A percentile compares a stretch with the other conserved stretches of the same genome.
Conservation (phyloP, 371 early-diverging fungal species). For the Mortierella polycephala region DNA sequence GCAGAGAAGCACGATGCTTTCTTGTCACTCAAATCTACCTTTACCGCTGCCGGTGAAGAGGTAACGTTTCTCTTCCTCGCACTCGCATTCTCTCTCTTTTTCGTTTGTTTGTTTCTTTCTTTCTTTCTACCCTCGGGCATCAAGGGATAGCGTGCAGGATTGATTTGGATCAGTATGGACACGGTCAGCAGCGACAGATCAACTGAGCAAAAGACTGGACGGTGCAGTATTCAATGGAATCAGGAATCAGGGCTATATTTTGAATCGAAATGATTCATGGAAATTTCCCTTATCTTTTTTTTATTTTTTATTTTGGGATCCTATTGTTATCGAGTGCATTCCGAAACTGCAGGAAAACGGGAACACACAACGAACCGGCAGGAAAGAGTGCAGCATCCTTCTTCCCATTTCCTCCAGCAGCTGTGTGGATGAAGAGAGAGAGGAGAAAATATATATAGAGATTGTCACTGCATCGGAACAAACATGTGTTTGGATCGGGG, state of each 20-base stretch:
- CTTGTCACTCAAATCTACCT: slow-evolving; percentile 83
- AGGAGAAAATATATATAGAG: not conserved
- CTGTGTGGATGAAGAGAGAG: not conserved
- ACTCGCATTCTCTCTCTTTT: not conserved
- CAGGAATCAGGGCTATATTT: too few species aligned
- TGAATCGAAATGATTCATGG: slow-evolving; percentile 19
- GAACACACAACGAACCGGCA: too few species aligned
- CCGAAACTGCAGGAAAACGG: too few species aligned
- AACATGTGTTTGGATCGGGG: not conserved
- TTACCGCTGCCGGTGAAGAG: slow-evolving; percentile 84
- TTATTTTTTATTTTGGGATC: not conserved
- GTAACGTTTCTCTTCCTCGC: slow-evolving; percentile 34
- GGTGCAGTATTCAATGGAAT: not conserved
- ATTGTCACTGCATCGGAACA: not conserved
- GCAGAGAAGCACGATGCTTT: slow-evolving; percentile 99
- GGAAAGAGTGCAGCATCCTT: too few species aligned
- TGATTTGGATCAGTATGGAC: too few species aligned
- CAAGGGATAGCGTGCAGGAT: too few species aligned
- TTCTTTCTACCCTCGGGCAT: too few species aligned
- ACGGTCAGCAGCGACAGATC: too few species aligned
- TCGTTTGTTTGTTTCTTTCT: too few species aligned
- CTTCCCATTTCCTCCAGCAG: not conserved
- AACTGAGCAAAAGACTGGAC: not conserved
- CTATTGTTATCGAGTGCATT: too few species aligned
- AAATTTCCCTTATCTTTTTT: slow-evolving; percentile 3